Base-by-base conservation (phyloP, 2,329 filamentous ascomycete species). In the Arthrinium puccinioides region DNA sequence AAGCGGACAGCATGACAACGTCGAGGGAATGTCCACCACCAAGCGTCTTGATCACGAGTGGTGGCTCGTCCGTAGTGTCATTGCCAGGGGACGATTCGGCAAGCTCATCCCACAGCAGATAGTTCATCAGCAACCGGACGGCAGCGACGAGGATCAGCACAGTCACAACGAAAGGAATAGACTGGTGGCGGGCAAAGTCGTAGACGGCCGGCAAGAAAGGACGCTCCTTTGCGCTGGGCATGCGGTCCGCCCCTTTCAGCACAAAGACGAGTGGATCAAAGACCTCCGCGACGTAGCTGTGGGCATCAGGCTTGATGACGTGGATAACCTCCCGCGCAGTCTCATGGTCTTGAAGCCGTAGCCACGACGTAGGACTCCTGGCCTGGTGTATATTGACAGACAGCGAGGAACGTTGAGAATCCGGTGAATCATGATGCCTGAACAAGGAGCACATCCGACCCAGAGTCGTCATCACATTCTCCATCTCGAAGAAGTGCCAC, bases 221-320 rank as follows among this genome's bases (percentile, higher is more conserved):
- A 1, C 67, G 64, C 25, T 68, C 63, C 9, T 59, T 57, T 4
- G 62, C 65, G 15, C 70, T 67, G 11, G 74, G 74, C 41, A 72
- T 78, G 14, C 85, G 75, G 51, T 85, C 73, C 3, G 84, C 78
- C 9, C 76, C 78, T 42, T 79, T 77, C 9, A 82, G 60, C 4
- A 89, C 82, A 43, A 89, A 82, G 4, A 87, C 71, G 4, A 87
- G 61, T 2, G 85, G 85, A 27, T 88, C 79, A 51, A 84, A 86
- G 1, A 89, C 82, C 30, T 74, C 73, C 16, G 85, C 84, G 14
- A 86, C 67, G 53, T 87, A 86, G 55, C 78, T 84, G 51, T 84
- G 72, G 2, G 79, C 74, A 38, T 72, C 66, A 6, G 84, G 84
- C 45, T 86, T 87, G 48, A 88, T 73, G 21, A 84, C 74, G n/a